These are phyloP conservation scores for Leccinum aurantiacum DNA, from an alignment of 768 basidiomycete species.

Conservation along the genomic window DNA sequence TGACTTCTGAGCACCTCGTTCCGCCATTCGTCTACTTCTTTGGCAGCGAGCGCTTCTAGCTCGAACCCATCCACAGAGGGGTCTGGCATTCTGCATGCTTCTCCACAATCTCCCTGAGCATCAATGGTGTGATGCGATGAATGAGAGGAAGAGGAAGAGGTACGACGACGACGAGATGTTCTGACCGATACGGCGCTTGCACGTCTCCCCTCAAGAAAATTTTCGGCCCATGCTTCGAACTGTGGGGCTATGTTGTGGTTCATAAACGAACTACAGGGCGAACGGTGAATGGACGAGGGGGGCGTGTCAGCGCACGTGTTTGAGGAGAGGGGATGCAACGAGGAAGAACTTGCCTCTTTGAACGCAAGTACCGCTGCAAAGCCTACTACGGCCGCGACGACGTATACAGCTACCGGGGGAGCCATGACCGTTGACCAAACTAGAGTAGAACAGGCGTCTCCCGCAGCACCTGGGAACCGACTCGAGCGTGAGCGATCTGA, in stretches of 20 bases:
- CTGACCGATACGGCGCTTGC: conserved; percentile 25
- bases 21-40: conserved; percentile 56
- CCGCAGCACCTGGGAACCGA: conserved; percentile 15
- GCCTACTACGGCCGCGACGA: conserved; percentile 49
- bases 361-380: conserved; percentile 54
- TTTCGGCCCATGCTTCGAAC: conserved; percentile 47
- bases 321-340: background rate
- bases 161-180: conserved; percentile 20
- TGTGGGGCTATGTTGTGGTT: conserved; percentile 68
- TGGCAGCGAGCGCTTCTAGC: conserved; percentile 51
- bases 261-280: conserved; percentile 58
- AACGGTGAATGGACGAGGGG: conserved; percentile 3
- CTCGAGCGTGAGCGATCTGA: background rate
- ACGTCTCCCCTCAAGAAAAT: conserved; percentile 32
- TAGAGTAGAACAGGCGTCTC: conserved; percentile 5
- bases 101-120: background rate
- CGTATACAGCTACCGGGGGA: conserved; percentile 43
- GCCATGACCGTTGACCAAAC: conserved; percentile 20
- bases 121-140: conserved; percentile 11
- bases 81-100: conserved; percentile 14
- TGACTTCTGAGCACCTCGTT: conserved; percentile 39
- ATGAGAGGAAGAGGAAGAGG: conserved; percentile 11
- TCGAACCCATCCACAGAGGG: conserved; percentile 37
- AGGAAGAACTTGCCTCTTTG: conserved; percentile 48
- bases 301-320: conserved; percentile 24